Evolutionary conservation across 768 basidiomycete species (phyloP).

Genomic region (Termitomyces sp.): DNA sequence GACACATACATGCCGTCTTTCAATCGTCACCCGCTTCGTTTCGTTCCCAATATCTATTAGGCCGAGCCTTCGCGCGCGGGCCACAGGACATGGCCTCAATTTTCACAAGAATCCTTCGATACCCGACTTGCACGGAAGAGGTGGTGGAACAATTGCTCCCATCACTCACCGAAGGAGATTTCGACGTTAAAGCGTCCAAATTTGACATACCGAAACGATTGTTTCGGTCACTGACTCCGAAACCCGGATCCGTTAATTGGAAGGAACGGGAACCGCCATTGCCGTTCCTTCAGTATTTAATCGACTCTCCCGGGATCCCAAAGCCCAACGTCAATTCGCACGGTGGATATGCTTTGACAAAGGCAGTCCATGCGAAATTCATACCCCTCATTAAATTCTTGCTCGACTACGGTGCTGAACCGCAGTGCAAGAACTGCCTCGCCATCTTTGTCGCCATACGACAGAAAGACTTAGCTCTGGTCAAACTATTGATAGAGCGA

Average conservation of each 20-base stretch:
- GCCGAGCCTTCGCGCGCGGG: constrained; percentile 18
- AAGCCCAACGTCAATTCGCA: constrained; percentile 60
- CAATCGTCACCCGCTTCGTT: constrained; percentile 53
- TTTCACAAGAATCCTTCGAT: constrained; percentile 55
- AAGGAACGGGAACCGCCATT: constrained; percentile 53
- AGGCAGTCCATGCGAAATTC: constrained; percentile 69
- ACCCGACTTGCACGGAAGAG: constrained; percentile 55
- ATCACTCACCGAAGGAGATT: constrained; percentile 33
- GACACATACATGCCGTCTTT: constrained; percentile 53
- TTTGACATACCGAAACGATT: constrained; percentile 66
- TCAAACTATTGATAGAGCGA: constrained; percentile 78
- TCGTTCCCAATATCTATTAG: constrained; percentile 66
- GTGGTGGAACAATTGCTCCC: constrained; percentile 46
- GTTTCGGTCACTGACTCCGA: constrained; percentile 52
- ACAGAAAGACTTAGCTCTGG: constrained; percentile 61
- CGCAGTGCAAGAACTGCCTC: constrained; percentile 56
- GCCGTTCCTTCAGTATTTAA: constrained; percentile 63
- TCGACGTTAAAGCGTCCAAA: constrained; percentile 8
- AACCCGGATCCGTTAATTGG: constrained; percentile 34
- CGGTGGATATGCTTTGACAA: constrained; percentile 79
- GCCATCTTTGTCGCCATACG: constrained; percentile 76
- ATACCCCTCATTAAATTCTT: constrained; percentile 68
- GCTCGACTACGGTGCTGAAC: constrained; percentile 71
- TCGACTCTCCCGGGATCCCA: constrained; percentile 36
- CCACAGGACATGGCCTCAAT: constrained; percentile 24